phyloP scores from a whole-genome alignment of 345 rosid species.

The Eutrema heterophyllum region DNA sequence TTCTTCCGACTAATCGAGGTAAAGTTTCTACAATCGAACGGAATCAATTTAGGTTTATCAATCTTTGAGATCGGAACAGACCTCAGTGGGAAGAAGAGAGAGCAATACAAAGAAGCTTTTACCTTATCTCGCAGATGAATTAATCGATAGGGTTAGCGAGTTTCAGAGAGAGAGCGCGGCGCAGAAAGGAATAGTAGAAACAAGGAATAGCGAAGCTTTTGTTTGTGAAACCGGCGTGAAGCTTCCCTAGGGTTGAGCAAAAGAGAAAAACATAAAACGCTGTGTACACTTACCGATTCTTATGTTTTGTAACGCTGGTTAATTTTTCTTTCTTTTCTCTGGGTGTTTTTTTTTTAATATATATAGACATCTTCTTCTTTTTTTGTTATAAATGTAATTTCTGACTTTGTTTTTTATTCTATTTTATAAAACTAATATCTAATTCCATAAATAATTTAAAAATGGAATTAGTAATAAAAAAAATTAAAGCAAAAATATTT shows the following conservation, averaged over 20 bases:
- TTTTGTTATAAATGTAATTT: too few relatives aligned
- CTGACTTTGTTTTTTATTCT: too few relatives aligned
- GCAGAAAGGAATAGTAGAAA: background rate
- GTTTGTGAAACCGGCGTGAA: slow-evolving; percentile 11
- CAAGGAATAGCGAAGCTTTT: background rate
- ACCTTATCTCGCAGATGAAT: background rate
- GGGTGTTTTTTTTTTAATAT: too few relatives aligned
- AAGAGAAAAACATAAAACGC: background rate
- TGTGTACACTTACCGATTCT: background rate
- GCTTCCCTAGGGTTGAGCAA: slow-evolving; percentile 19
- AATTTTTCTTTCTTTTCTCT: background rate
- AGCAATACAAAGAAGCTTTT: background rate
- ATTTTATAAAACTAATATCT: too few relatives aligned
- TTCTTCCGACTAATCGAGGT: slow-evolving; percentile 1
- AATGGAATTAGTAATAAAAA: too few relatives aligned
- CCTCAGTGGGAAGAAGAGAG: background rate
- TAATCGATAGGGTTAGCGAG: background rate
- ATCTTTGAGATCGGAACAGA: slow-evolving; percentile 3
- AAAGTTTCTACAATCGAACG: background rate
- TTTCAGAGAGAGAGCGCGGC: slow-evolving; percentile 6
- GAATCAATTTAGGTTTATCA: background rate
- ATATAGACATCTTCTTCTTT: too few relatives aligned
- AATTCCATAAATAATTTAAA: too few relatives aligned
- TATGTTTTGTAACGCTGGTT: background rate
- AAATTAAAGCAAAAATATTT: too few relatives aligned